Percentiles rank a stretch among this genome's conserved stretches.
Evolutionary conservation across 176 grass and related monocot species (phyloP).

Genomic region (Carex pumila): DNA sequence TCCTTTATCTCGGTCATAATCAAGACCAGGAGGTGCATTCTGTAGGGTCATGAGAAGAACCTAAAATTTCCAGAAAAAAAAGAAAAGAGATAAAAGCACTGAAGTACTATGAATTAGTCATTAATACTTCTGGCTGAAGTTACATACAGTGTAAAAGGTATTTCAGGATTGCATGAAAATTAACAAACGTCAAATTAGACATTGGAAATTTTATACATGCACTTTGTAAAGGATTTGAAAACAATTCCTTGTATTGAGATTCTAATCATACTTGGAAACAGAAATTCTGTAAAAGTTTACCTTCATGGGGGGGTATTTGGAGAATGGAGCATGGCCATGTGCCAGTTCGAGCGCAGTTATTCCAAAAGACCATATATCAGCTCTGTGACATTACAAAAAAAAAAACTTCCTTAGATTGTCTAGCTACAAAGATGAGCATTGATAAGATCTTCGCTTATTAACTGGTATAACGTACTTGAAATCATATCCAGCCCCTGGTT

Average conservation of each 20-base stretch:
- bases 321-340: constrained; percentile 97
- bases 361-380: constrained; percentile 99
- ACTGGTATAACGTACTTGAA: constrained; percentile 73
- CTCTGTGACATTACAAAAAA: constrained; percentile 50
- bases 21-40: constrained; percentile 97
- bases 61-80: constrained; percentile 32
- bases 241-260: background rate
- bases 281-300: constrained; percentile 25
- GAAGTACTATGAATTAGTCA: background rate
- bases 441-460: constrained; percentile 5
- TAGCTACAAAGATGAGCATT: constrained; percentile 1
- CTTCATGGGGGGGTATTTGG: constrained; percentile 99
- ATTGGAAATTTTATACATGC: background rate
- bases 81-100: background rate
- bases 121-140: background rate
- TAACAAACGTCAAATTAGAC: background rate
- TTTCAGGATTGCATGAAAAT: background rate
- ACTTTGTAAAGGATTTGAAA: background rate
- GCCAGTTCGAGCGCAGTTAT: constrained; percentile 97
- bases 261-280: background rate
- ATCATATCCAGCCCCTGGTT: constrained; percentile 90
- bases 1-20: constrained; percentile 94
- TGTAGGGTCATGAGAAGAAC: constrained; percentile 99
- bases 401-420: background rate
- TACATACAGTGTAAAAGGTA: background rate